Base-by-base conservation (phyloP, 2,329 filamentous ascomycete genomes). In the Didymella sp. region DNA sequence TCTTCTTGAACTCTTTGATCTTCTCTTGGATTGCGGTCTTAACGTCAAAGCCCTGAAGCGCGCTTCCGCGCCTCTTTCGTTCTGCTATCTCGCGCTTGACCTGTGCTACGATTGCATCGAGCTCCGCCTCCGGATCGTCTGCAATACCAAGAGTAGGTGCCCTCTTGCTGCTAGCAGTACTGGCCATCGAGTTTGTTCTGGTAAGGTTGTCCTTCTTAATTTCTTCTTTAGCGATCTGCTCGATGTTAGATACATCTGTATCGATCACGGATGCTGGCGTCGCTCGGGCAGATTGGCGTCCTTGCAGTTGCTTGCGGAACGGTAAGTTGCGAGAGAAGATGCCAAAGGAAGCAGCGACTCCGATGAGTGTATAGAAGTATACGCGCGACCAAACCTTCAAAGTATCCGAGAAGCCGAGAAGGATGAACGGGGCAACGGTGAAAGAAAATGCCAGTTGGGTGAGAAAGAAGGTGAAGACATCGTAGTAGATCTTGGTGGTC, bases 371-470 rank as follows among this genome's bases (percentile, higher is more conserved):
- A 77, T 96, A 99, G 79, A 92, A 98, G 78, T 96, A 95, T 31
- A 97, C 90, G 38, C 90, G 86, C 0, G 85, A 79, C 95, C 95
- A 99, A 56, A 91, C 88, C 2, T 82, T 79, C 38, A 96, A 76
- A 9, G 89, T 93, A 58, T 87, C 84, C 17, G 81, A 78, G 62
- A 97, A 86, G 21, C 82, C 82, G 22, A 99, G 88, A 35, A 97
- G 81, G 41, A 97, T 84, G 77, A 99, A 99, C 0, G 95, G 95
- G 0, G 89, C 84, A 0, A 88, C 90, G 49, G 86, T 85, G 76
- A 96, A 99, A 43, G 89, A 88, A 76, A 98, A 92, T 2, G 87
- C 85, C n/a, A 89, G 73, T 74, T 96, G 93, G 0, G 93, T 96
- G 12, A 85, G 81, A 24, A 96, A 49, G 77, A 85, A 91, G 56